Evolutionary conservation across 306 rosid genomes (phyloP).

Genomic region (Vicia villosa): DNA sequence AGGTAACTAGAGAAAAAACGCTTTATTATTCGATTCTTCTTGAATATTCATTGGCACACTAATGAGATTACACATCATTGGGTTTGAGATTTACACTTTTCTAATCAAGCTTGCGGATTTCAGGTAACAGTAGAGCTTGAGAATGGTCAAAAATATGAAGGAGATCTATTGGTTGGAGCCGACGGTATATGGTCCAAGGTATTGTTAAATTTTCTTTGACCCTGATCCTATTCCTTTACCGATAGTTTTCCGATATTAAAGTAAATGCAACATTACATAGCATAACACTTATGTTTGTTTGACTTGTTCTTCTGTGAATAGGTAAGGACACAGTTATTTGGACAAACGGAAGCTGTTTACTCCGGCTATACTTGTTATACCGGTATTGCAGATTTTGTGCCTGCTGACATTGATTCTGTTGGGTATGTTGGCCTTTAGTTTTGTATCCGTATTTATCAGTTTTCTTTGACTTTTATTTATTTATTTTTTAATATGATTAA

Average conservation of each 20-base stretch:
- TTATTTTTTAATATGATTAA: neutral
- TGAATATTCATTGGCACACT: constrained; percentile 17
- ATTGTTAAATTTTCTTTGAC: constrained; percentile 14
- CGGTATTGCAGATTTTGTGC: constrained; percentile 93
- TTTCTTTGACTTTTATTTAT: constrained; percentile 3
- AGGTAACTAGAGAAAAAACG: constrained; percentile 53
- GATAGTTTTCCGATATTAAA: constrained; percentile 6
- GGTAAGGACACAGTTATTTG: constrained; percentile 87
- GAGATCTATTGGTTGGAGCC: constrained; percentile 94
- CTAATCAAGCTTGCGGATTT: constrained; percentile 28
- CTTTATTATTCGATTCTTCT: constrained; percentile 32
- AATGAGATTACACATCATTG: constrained; percentile 4
- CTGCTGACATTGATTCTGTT: constrained; percentile 90
- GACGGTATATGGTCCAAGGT: constrained; percentile 99
- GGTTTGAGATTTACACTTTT: constrained; percentile 25
- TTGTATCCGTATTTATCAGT: constrained; percentile 11
- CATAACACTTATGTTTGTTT: neutral
- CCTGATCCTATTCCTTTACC: constrained; percentile 14
- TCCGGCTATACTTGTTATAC: constrained; percentile 97
- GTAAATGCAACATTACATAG: neutral
- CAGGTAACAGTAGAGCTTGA: constrained; percentile 87
- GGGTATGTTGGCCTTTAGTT: constrained; percentile 59
- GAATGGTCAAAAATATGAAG: constrained; percentile 80
- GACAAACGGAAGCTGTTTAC: constrained; percentile 64
- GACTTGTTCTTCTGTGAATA: constrained; percentile 39